A percentile compares a stretch with the other conserved stretches of the same genome.
Evolutionary conservation across 2,329 filamentous ascomycete species (phyloP).

Genomic region (Triangularia setosa): DNA sequence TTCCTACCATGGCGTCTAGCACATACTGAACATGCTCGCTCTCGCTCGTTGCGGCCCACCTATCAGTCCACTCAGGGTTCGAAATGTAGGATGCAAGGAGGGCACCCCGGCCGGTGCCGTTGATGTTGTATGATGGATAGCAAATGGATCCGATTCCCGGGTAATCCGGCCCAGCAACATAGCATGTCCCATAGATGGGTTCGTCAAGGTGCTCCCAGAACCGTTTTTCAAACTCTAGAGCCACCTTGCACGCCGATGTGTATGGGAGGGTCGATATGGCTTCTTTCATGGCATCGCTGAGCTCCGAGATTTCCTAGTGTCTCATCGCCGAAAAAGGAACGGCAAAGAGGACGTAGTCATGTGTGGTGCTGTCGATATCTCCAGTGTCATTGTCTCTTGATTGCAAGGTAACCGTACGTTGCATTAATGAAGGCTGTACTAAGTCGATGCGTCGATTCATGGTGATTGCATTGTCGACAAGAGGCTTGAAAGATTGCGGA

Average conservation of each 20-base stretch:
- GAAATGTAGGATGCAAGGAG: constrained; percentile 58
- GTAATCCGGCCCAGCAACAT: constrained; percentile 48
- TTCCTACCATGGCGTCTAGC: constrained; percentile 61
- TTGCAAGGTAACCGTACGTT: constrained; percentile 52
- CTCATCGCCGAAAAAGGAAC: constrained; percentile 62
- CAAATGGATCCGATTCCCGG: constrained; percentile 58
- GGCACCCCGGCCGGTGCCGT: constrained; percentile 57
- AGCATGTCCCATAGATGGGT: constrained; percentile 62
- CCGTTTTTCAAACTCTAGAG: constrained; percentile 64
- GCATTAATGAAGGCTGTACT: constrained; percentile 48
- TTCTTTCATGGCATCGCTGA: constrained; percentile 40
- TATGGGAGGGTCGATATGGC: constrained; percentile 46
- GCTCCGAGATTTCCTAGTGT: constrained; percentile 49
- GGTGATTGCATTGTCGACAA: constrained; percentile 53
- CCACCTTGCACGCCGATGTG: constrained; percentile 51
- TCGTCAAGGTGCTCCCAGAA: constrained; percentile 51
- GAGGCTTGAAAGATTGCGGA: constrained; percentile 58
- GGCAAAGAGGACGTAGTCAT: constrained; percentile 63
- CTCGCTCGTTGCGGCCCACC: constrained; percentile 47
- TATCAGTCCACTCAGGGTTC: constrained; percentile 36
- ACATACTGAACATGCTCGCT: constrained; percentile 60
- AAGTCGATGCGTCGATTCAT: constrained; percentile 55
- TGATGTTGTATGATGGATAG: constrained; percentile 65
- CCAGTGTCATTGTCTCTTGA: constrained; percentile 46
- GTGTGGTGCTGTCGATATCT: constrained; percentile 39